A percentile compares a stretch with the other conserved stretches of the same genome.
phyloP scores from a whole-genome alignment of 2,329 filamentous ascomycete genomes.

The Trichothecium roseum region DNA sequence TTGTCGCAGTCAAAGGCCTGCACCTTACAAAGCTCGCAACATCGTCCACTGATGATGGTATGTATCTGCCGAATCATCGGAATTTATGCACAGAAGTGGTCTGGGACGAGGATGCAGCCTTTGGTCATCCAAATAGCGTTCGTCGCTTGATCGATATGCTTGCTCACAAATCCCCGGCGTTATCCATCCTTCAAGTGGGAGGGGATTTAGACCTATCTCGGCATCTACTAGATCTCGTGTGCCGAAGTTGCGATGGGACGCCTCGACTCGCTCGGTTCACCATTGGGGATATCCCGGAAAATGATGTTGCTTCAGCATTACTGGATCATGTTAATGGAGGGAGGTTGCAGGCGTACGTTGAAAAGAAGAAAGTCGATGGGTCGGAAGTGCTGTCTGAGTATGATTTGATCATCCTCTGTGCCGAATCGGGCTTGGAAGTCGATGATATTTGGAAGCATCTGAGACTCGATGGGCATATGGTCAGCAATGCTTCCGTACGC shows the following conservation, averaged over 20 bases:
- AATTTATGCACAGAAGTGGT: constrained; percentile 37
- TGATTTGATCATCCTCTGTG: constrained; percentile 19
- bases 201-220: constrained; percentile 12
- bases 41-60: constrained; percentile 12
- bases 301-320: not conserved
- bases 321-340: constrained; percentile 7
- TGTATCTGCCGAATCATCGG: constrained; percentile 37
- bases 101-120: constrained; percentile 31
- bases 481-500: not conserved
- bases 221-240: no score
- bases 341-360: constrained; percentile 14
- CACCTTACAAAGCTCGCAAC: constrained; percentile 25
- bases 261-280: constrained; percentile 24
- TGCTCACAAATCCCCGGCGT: constrained; percentile 26
- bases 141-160: constrained; percentile 18
- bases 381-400: constrained; percentile 16
- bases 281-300: constrained; percentile 10
- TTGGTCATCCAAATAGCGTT: constrained; percentile 11
- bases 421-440: constrained; percentile 7
- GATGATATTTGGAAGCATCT: constrained; percentile 13
- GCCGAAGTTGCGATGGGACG: constrained; percentile 4
- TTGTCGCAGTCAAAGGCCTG: constrained; percentile 34
- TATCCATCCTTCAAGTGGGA: constrained; percentile 29
- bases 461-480: constrained; percentile 12
- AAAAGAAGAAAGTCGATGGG: constrained; percentile 12